Conservation (phyloP, 345 rosid species). For the Euphorbia lathyris region DNA sequence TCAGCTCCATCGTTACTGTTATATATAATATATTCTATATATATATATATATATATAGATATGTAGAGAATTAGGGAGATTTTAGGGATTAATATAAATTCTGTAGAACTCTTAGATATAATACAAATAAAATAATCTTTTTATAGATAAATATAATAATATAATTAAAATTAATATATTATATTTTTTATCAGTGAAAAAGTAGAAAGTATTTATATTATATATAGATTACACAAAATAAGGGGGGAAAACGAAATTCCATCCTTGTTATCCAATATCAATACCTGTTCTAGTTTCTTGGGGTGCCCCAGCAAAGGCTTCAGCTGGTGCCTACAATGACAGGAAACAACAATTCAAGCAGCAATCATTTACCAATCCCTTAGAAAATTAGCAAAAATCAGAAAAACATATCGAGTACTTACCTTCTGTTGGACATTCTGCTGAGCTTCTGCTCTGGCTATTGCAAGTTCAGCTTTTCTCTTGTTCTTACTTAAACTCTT, state of each 20-base stretch:
- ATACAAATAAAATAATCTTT: too few species aligned
- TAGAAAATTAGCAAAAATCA: conserved; percentile 1
- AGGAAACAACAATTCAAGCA: conserved; percentile 1
- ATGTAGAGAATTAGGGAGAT: too few species aligned
- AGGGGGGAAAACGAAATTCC: not conserved
- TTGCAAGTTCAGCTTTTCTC: conserved; percentile 95
- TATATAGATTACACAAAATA: not conserved
- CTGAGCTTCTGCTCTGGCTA: conserved; percentile 71
- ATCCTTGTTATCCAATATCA: not conserved
- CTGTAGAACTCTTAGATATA: too few species aligned
- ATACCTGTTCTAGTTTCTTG: conserved; percentile 64
- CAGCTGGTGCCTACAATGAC: conserved; percentile 48
- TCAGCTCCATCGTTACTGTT: too few species aligned
- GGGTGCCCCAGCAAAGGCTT: conserved; percentile 43
- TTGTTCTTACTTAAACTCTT: conserved; percentile 95
- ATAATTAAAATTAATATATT: too few species aligned
- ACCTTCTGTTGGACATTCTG: conserved; percentile 61
- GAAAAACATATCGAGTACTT: conserved; percentile 11
- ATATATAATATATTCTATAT: too few species aligned
- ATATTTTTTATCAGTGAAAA: too few species aligned
- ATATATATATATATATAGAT: too few species aligned
- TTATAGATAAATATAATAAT: too few species aligned
- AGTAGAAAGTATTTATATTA: too few species aligned
- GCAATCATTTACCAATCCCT: not conserved
- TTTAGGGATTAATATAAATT: too few species aligned